A percentile compares a stretch with the other conserved stretches of the same genome.
These are phyloP conservation scores for Tuber brumale DNA, from an alignment of 495 filamentous ascomycete species.

Conservation along the genomic window DNA sequence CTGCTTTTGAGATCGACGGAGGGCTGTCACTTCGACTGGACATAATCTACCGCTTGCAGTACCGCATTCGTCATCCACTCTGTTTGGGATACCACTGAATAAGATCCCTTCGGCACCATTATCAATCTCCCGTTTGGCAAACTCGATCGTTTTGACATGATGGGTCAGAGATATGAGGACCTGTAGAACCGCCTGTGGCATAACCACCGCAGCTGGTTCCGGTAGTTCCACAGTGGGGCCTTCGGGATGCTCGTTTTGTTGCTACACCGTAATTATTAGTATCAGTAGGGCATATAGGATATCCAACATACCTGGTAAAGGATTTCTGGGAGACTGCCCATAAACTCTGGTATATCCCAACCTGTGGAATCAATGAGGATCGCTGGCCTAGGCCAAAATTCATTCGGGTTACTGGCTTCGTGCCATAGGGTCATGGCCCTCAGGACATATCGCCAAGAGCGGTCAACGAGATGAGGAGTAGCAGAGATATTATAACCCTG, in stretches of 20 bases:
- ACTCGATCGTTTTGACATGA: neutral
- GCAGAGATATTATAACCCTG: neutral
- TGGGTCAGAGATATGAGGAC: neutral
- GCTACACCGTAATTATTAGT: neutral
- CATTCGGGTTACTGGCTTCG: neutral
- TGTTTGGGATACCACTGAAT: neutral
- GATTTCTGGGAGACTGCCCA: neutral
- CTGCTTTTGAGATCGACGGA: neutral
- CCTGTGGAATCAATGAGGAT: neutral
- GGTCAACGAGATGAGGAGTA: neutral
- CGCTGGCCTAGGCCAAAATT: neutral
- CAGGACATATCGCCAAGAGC: neutral
- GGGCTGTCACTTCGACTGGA: neutral
- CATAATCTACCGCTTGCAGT: neutral
- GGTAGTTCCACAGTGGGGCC: neutral
- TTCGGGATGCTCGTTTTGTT: neutral
- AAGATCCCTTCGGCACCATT: conserved; percentile 1
- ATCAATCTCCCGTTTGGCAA: neutral
- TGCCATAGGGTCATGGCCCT: neutral
- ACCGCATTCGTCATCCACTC: neutral
- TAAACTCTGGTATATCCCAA: neutral
- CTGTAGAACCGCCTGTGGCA: neutral
- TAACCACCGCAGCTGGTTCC: neutral
- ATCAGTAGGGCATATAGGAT: neutral
- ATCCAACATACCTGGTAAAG: neutral